Evolutionary conservation across 164 flowering plant genomes (phyloP).

Genomic region (Pachysandra terminalis): DNA sequence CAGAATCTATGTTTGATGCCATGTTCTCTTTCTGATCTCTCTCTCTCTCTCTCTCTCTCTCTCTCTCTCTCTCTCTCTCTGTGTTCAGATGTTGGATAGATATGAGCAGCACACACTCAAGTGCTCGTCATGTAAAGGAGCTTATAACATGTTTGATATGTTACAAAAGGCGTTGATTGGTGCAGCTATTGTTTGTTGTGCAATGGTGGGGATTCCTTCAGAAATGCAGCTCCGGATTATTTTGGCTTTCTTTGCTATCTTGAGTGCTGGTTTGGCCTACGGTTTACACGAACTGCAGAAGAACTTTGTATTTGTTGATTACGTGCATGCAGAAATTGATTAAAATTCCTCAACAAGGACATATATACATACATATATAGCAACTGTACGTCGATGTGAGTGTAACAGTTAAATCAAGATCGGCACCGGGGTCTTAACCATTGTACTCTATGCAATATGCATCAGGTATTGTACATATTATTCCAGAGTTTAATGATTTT

Average conservation of each 20-base stretch:
- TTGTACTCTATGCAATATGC: neutral
- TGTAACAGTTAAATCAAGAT: too few species aligned
- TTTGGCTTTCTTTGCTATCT: conserved; percentile 53
- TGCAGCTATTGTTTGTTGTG: conserved; percentile 48
- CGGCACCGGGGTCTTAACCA: too few species aligned
- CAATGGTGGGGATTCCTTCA: conserved; percentile 73
- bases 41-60: too few species aligned
- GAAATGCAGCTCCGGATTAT: conserved; percentile 45
- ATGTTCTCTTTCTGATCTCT: too few species aligned
- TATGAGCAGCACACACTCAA: conserved; percentile 87
- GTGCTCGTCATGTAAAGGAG: conserved; percentile 81
- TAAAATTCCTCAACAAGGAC: conserved; percentile 15
- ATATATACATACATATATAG: too few species aligned
- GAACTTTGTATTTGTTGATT: conserved; percentile 82
- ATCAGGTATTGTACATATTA: neutral
- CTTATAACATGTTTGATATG: conserved; percentile 54
- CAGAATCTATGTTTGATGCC: too few species aligned
- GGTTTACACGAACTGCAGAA: conserved; percentile 58
- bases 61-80: too few species aligned
- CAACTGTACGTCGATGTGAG: too few species aligned
- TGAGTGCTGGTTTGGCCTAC: conserved; percentile 63
- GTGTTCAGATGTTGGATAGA: conserved; percentile 86
- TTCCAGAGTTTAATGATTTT: neutral
- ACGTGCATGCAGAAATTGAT: conserved; percentile 86
- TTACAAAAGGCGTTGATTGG: conserved; percentile 61